Percentiles rank a stretch among this genome's conserved stretches.
Conservation (phyloP, 257 asterid genomes). For the Datura wrightii region DNA sequence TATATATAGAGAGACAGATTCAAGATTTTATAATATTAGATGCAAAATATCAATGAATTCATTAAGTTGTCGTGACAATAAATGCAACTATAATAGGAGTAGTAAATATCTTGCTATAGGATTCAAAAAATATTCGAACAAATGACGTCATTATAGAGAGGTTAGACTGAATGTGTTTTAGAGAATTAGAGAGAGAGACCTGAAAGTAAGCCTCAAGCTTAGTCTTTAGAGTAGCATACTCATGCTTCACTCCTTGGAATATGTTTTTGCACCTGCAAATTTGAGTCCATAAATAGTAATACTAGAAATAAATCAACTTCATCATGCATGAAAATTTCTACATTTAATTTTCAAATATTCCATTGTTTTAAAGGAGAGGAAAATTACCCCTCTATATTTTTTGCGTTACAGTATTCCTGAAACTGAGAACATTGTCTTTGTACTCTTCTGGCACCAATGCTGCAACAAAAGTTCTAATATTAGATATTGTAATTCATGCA, state of each 20-base stretch:
- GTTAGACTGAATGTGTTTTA: neutral
- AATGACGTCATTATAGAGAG: neutral
- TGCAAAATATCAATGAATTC: neutral
- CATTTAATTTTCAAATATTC: neutral
- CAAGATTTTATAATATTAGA: neutral
- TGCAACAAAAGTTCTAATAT: constrained; percentile 38
- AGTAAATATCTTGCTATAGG: neutral
- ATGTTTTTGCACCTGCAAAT: constrained; percentile 61
- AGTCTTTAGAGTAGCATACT: constrained; percentile 61
- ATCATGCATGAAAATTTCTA: neutral
- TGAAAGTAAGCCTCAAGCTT: constrained; percentile 76
- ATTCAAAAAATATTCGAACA: neutral
- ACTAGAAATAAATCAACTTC: neutral
- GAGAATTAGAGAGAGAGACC: constrained; percentile 38
- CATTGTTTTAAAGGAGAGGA: neutral
- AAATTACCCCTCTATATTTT: constrained; percentile 64
- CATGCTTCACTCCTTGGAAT: constrained; percentile 69
- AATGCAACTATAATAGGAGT: neutral
- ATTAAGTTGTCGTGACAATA: neutral
- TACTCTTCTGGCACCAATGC: constrained; percentile 85
- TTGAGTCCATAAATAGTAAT: neutral
- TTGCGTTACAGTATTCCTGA: constrained; percentile 68
- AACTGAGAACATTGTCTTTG: constrained; percentile 68
- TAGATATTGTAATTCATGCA: neutral
- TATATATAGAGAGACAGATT: neutral